Base-by-base conservation (phyloP, 1,139 yeast genomes). In the Suhomyces atakaporum region DNA sequence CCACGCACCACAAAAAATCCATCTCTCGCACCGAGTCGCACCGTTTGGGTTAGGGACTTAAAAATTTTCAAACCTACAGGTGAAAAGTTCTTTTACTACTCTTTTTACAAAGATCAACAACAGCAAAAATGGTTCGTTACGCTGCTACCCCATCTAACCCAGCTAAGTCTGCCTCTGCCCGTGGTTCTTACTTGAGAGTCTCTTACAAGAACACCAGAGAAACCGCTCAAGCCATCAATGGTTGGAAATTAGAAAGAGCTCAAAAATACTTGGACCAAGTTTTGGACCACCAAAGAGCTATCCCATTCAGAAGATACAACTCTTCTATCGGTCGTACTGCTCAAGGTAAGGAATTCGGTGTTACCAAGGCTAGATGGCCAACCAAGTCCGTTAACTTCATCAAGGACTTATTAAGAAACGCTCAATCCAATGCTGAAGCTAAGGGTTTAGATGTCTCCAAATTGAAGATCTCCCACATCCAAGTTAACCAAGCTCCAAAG, bases 341-440 rank as follows among this genome's bases (percentile, higher is more conserved):
- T 60, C 98, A 92, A 80, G 99, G 97, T 78, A 92, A 92, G 79
- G 98, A 92, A 81, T 94, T 90, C 68, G 98, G 97, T 77, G 96
- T 89, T 70, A 89, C 97, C 82, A 90, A 87, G 80, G 98, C 97
- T 63, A 90, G 99, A 88, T 92, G 99, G 99, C 99, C 99, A 69
- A 96, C 81, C 56, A 92, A 94, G 86, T 87, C 96, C 53, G 97
- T 92, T 71, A 86, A 88, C 79, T 89, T 86, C 74, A 77, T 92
- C 66, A 83, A 86, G 72, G 97, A 88, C 72, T 83, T 92, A 70
- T 83, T 92, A 75, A 83, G 83, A 76, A 94, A 92, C 75, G 99
- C 98, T 69, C 92, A 89, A 74, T 83, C 98, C 66, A 94, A 92
- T 79, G 99, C 99, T 73, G 98, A 92, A 69, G 86, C 95, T 61